Evolutionary conservation across 1,284 basidiomycete species (phyloP), one percentile per base, ranked within the genome.

Genomic region (Somion occarium): DNA sequence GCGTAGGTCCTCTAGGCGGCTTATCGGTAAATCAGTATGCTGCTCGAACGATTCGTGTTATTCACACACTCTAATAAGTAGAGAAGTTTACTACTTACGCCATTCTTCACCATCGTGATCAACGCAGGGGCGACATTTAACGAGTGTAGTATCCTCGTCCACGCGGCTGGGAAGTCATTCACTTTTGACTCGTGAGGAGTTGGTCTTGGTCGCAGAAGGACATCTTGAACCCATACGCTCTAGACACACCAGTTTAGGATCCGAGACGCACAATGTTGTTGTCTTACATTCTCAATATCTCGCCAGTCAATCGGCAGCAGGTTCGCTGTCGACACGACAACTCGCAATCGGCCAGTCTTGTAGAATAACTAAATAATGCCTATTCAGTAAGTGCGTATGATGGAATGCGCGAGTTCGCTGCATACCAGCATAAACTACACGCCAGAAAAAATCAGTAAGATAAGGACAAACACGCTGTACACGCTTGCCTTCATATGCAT

Each of bases 201-300:
- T 2, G 80, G 73, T 4, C 66, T 59, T 0, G 71, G 52, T 7
- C 75, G 76, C 7, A 70, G 66, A 1, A 81, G 83, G n/a, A 90
- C 55, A 59, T 91, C 89, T 72, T 91, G 88, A 2, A 91, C 65
- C 84, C 88, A 91, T 20, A 80, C 78, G 15, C 80, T 78, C 88
- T 90, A 55, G 7, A 34, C 37, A 42, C 43, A 51, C 43, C 30
- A 15, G 15, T 15, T 34, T 7, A 34, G 30, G 15, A 34, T 7
- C 15, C 7, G 30, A 34, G 15, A 7, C 48, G 39, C 19, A 20
- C 56, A 51, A 30, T n/a, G 2, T 7, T 15, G 30, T 7, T 7
- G 43, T 59, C 70, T 23, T 53, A 88, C 87, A 62, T 91, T 91
- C 65, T 91, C 88, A 55, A 91, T 88, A 53, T 89, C 81, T 27